phyloP scores from a whole-genome alignment of 2,329 filamentous ascomycete genomes.

The Fusarium sp. region DNA sequence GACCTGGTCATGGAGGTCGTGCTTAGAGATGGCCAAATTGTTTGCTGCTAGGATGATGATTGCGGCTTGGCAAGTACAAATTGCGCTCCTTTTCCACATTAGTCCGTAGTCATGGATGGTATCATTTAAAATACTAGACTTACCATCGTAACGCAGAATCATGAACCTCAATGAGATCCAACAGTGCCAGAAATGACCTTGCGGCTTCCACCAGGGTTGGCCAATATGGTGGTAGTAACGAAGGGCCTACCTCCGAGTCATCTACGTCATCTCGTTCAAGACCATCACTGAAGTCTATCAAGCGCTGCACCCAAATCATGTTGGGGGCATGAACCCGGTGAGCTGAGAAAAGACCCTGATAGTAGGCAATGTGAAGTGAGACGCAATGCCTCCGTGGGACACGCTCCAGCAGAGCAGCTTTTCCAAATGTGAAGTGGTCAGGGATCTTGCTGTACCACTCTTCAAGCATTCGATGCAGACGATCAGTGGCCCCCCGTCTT shows the following conservation, averaged over 20 bases:
- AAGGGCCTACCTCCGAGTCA: not conserved
- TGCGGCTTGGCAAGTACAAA: not conserved
- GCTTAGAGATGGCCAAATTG: not conserved
- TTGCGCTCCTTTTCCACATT: not conserved
- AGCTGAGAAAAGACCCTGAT: constrained; percentile 7
- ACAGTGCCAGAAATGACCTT: not conserved
- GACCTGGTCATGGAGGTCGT: not conserved
- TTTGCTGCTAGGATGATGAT: constrained; percentile 3
- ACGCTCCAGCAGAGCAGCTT: not conserved
- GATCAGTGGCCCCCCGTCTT: not conserved
- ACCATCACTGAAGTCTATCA: constrained; percentile 3
- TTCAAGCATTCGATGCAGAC: constrained; percentile 3
- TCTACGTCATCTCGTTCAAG: not conserved
- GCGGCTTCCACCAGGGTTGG: constrained; percentile 4
- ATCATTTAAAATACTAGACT: not conserved
- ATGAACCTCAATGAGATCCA: not conserved
- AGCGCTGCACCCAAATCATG: not conserved
- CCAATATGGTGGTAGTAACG: constrained; percentile 4
- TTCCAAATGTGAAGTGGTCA: not conserved
- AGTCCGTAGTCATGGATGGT: not conserved
- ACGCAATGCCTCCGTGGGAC: not conserved
- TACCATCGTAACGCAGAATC: constrained; percentile 10
- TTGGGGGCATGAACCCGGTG: not conserved
- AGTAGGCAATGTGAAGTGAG: constrained; percentile 2
- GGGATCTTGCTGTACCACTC: constrained; percentile 9